Evolutionary conservation across 257 asterid genomes (phyloP).

Genomic region (Solanum chmielewskii): DNA sequence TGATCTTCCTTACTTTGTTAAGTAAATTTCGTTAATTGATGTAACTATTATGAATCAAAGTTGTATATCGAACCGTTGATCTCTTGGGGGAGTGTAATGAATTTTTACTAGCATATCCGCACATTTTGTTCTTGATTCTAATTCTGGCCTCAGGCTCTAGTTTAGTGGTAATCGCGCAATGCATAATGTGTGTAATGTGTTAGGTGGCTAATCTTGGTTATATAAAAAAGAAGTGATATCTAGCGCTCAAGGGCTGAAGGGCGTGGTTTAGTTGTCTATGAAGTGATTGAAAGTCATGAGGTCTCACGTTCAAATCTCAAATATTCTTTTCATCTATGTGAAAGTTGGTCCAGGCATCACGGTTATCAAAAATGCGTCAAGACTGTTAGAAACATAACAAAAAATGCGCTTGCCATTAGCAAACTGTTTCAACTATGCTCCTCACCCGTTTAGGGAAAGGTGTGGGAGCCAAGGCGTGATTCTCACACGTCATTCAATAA

Average conservation of each 20-base stretch:
- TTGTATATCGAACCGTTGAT: neutral
- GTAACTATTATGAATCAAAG: neutral
- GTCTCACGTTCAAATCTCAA: neutral
- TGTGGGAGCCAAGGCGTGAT: neutral
- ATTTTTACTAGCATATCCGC: neutral
- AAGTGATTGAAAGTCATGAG: neutral
- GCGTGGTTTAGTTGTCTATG: too few relatives aligned
- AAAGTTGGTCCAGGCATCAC: neutral
- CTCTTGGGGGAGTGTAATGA: neutral
- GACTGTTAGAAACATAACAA: neutral
- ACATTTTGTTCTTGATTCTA: neutral
- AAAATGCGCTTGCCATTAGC: neutral
- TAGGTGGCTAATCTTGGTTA: neutral
- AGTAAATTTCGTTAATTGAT: constrained; percentile 13
- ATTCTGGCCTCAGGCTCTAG: neutral
- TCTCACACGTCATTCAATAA: neutral
- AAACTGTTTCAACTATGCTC: neutral
- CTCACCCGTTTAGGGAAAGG: neutral
- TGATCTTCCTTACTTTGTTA: constrained; percentile 79
- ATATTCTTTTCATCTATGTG: neutral
- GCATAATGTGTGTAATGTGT: neutral
- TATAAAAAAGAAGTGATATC: too few relatives aligned
- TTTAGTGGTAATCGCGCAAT: neutral
- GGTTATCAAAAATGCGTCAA: neutral
- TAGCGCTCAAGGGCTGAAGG: too few relatives aligned